Base-by-base conservation (phyloP, 129 eudicot genomes). In the Calendula officinalis region DNA sequence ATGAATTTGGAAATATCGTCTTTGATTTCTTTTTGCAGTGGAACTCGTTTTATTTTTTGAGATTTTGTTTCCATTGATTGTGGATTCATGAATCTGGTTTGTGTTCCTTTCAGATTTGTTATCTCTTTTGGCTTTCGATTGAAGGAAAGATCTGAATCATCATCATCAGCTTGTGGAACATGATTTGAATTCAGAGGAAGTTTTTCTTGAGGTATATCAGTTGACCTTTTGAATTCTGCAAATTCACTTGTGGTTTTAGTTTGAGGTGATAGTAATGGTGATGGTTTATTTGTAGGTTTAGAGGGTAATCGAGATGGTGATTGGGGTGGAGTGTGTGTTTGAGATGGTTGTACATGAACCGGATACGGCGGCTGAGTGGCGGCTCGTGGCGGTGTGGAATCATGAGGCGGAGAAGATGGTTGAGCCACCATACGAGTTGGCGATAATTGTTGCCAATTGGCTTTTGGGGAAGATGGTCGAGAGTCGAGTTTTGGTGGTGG, bases 11-110 rank as follows among this genome's bases (percentile, higher is more conserved):
- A 82, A 43, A 80, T 70, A 50, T 84, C 82, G 22, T 75, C 81
- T 62, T 62, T 73, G 59, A 76, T 75, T 71, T 84, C 89, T 55
- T 70, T 80, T 41, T 80, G 79, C 30, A 80, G 49, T 38, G 83
- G 73, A 60, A 62, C 62, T 30, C 56, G 60, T 56, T 66, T 70
- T 5, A 60, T 60, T 32, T 62, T 77, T 15, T 71, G 75, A 56
- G 83, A 27, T 36, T 70, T 82, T 12, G 36, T 37, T 7, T 75
- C 83, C 58, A 22, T 48, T 57, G 77, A 69, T 27, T 58, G 70
- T 45, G 74, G 43, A 64, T 64, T 55, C 60, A 45, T 59, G 65
- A 76, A 60, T 66, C 60, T 68, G 64, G 64, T 40, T 37, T 56
- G 67, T 72, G 50, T 33, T 53, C 51, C 71, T 72, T 46, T 74